A percentile compares a stretch with the other conserved stretches of the same genome.
Conservation (phyloP, 768 basidiomycete species). For the Hydnum rufescens region DNA sequence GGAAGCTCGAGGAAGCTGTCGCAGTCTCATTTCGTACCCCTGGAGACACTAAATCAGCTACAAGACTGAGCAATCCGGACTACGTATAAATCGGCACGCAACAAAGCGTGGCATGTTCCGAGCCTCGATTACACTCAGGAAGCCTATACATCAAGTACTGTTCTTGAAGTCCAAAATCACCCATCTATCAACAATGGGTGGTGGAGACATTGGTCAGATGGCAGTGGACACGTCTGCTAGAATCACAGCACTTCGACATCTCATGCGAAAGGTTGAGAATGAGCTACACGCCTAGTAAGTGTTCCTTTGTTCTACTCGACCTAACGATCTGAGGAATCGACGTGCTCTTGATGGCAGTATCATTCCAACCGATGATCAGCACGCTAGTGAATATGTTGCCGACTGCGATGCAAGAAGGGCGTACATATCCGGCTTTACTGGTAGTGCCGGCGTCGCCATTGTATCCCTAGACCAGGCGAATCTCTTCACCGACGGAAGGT, state of each 20-base stretch:
- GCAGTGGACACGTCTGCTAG: conserved; percentile 34
- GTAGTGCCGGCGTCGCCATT: conserved; percentile 74
- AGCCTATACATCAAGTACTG: no score
- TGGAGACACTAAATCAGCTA: no score
- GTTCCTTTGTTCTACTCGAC: background rate
- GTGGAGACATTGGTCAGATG: background rate
- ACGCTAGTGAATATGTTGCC: conserved; percentile 78
- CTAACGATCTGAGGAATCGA: background rate
- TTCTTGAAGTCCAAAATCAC: no score
- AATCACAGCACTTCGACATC: conserved; percentile 39
- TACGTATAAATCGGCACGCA: no score
- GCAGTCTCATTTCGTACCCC: no score
- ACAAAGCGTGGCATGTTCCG: no score
- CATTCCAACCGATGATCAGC: conserved; percentile 84
- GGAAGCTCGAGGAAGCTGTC: no score
- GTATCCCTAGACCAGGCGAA: conserved; percentile 50
- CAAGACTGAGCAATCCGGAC: no score
- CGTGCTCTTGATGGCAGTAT: conserved; percentile 24
- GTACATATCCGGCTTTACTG: conserved; percentile 85
- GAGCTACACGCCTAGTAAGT: conserved; percentile 39
- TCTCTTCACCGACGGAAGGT: conserved; percentile 90
- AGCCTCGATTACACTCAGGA: no score
- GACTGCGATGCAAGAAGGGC: conserved; percentile 65
- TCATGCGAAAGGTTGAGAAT: conserved; percentile 39
- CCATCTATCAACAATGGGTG: no score